phyloP scores from a whole-genome alignment of 2,329 filamentous ascomycete genomes.

The Penicillium sp. region DNA sequence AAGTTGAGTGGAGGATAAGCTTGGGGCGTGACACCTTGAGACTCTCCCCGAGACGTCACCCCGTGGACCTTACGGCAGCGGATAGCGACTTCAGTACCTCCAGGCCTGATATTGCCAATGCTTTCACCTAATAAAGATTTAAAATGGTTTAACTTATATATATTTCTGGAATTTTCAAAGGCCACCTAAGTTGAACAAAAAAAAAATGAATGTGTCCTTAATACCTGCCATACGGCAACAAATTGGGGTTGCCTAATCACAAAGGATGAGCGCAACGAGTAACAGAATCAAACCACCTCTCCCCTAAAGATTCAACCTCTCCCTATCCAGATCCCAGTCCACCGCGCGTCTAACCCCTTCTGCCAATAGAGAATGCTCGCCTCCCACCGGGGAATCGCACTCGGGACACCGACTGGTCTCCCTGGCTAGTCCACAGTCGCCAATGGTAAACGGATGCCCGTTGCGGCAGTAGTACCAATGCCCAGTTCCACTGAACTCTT shows the following conservation, averaged over 20 bases:
- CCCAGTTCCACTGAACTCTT: conserved; percentile 52
- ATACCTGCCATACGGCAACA: neutral
- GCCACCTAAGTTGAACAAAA: neutral
- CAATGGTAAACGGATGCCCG: conserved; percentile 56
- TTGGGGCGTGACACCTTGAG: conserved; percentile 17
- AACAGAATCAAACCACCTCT: neutral
- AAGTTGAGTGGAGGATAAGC: conserved; percentile 26
- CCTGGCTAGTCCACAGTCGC: conserved; percentile 67
- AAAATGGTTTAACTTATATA: neutral
- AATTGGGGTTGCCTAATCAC: neutral
- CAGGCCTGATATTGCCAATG: neutral
- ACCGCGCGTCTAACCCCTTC: neutral
- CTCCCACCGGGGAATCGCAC: conserved; percentile 59
- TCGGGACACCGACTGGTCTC: conserved; percentile 60
- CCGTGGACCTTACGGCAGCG: conserved; percentile 5
- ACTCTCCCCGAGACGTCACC: conserved; percentile 22
- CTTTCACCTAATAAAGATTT: neutral
- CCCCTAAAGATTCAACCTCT: neutral
- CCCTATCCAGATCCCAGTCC: neutral
- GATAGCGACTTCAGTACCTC: neutral
- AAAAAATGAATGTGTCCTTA: neutral
- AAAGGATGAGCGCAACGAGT: neutral
- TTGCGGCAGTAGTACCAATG: conserved; percentile 47
- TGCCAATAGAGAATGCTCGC: conserved; percentile 27
- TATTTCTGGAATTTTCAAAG: neutral